A percentile compares a stretch with the other conserved stretches of the same genome.
Conservation (phyloP, 1,284 basidiomycete genomes). For the Ceratobasidium theobromae region DNA sequence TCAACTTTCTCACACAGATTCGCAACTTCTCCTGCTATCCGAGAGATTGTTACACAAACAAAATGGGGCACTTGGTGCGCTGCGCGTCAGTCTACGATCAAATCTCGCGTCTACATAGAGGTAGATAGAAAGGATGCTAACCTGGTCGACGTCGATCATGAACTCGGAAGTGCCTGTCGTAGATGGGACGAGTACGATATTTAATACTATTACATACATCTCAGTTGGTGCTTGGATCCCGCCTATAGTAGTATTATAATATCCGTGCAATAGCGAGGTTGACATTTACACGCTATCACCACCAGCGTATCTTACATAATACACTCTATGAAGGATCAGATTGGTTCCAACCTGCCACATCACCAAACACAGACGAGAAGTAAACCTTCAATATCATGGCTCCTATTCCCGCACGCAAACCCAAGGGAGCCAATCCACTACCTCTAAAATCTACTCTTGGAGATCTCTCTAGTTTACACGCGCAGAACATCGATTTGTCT, state of each 20-base stretch:
- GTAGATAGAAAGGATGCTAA: constrained; percentile 34
- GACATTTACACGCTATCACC: not conserved
- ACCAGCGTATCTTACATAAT: constrained; percentile 1
- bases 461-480: constrained; percentile 2
- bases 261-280: not conserved
- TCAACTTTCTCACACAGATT: constrained; percentile 1
- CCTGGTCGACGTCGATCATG: constrained; percentile 37
- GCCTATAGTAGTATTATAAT: not conserved
- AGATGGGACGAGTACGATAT: constrained; percentile 15
- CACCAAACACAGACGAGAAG: not conserved
- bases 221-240: not conserved
- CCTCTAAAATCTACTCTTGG: constrained; percentile 12
- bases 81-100: constrained; percentile 20
- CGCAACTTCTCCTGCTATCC: constrained; percentile 14
- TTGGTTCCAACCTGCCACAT: constrained; percentile 14
- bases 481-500: constrained; percentile 1
- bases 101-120: constrained; percentile 31
- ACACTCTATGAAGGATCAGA: not conserved
- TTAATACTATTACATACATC: not conserved
- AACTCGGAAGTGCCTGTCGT: constrained; percentile 31
- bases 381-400: constrained; percentile 5
- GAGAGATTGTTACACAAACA: constrained; percentile 26
- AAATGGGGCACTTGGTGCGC: constrained; percentile 26
- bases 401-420: constrained; percentile 13
- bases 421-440: constrained; percentile 13